phyloP scores from a whole-genome alignment of 2,329 filamentous ascomycete genomes.

The Tolypocladium inflatum region DNA sequence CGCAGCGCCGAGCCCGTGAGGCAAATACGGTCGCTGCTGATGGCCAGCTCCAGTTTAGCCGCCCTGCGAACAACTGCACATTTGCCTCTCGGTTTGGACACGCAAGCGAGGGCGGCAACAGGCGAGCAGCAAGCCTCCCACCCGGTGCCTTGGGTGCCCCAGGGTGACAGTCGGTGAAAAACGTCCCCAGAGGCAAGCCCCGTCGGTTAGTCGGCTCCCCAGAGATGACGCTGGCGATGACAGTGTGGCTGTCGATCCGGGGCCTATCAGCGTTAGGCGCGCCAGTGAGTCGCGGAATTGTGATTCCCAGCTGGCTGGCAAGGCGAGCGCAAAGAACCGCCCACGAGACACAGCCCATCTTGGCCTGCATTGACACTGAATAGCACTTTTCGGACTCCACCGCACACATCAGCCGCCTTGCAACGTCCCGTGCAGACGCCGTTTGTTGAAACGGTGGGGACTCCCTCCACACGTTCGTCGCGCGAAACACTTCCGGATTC shows the following conservation, averaged over 20 bases:
- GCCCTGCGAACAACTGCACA: background rate
- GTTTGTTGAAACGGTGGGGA: background rate
- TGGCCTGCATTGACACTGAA: background rate
- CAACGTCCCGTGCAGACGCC: background rate
- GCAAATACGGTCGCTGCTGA: background rate
- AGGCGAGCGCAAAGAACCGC: background rate
- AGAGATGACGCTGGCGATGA: background rate
- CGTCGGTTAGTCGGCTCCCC: background rate
- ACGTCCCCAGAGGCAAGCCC: no score
- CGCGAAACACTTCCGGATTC: background rate
- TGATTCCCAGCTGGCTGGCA: background rate
- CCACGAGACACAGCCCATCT: background rate
- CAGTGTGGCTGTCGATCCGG: background rate
- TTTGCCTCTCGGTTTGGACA: background rate
- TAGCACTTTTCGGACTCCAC: background rate
- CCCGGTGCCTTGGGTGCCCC: no score
- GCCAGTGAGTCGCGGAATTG: background rate
- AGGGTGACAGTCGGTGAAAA: no score
- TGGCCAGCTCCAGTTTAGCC: background rate
- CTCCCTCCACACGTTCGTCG: background rate
- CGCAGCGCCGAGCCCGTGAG: background rate
- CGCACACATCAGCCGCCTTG: background rate
- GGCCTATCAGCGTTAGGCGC: background rate
- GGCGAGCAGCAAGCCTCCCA: background rate
- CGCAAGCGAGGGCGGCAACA: background rate